Base-by-base conservation (phyloP, 345 rosid species). In the Acer saccharum region DNA sequence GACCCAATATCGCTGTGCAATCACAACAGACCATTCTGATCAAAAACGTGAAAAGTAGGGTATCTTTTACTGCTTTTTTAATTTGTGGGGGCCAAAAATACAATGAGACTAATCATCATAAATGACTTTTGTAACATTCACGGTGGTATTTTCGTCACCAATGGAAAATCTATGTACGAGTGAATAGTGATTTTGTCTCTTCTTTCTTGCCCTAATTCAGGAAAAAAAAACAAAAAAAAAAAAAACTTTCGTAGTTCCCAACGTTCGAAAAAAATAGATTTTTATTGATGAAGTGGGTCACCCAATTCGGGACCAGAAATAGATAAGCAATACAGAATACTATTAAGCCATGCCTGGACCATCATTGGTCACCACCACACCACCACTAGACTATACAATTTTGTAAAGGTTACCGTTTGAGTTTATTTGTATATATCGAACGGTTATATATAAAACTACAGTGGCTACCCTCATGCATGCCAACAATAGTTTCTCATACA, bases 321-420 rank as follows among this genome's bases (percentile, higher is more conserved):
- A 35, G 50, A 29, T 3, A 20, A 43, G 11, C 65, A 72, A 78
- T 76, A 69, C 73, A 81, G 71, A 82, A 77, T 82, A 61, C 44
- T n/a, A 50, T 76, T 69, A 21, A 76, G 48, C 89, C 90, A 83
- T 87, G 78, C 82, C 81, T 73, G 71, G 79, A 68, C 88, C 90
- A 85, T 88, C 84, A 78, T 75, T 39, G 55, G 64, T 39, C 79
- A 61, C 67, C 74, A 32, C 75, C 46, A 54, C 71, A 32, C 72
- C 76, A 18, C 80, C 81, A 43, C 81, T 69, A 7, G 65, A 11
- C 6, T 35, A 35, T 35, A 35, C 39, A 0, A 35, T 35, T 32
- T 60, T 58, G n/a, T 27, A 57, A 63, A 70, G 50, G 50, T 76
- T 32, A 80, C 84, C 77, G 83, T 80, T 86, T 73, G 6, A 23